A percentile compares a stretch with the other conserved stretches of the same genome.
These are phyloP conservation scores for Purshia tridentata DNA, from an alignment of 306 rosid genomes.

Conservation along the genomic window DNA sequence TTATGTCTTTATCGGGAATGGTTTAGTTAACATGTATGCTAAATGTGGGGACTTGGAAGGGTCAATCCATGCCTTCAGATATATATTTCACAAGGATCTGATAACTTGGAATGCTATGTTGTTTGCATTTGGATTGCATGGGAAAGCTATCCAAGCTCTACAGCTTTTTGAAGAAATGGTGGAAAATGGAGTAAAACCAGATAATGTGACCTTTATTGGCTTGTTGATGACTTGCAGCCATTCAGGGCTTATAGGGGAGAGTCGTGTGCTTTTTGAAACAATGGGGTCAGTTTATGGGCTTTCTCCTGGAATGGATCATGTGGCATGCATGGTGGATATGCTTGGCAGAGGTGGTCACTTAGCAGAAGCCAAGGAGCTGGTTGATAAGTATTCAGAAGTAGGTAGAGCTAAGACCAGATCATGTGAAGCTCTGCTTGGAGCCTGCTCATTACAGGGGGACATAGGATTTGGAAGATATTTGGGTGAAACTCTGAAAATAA, in stretches of 20 bases:
- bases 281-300: constrained; percentile 55
- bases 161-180: constrained; percentile 53
- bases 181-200: constrained; percentile 53
- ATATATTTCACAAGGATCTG: constrained; percentile 53
- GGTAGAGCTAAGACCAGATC: constrained; percentile 28
- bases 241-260: constrained; percentile 59
- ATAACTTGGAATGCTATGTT: constrained; percentile 82
- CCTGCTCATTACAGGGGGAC: constrained; percentile 53
- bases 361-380: constrained; percentile 58
- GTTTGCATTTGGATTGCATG: constrained; percentile 70
- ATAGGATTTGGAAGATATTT: constrained; percentile 39
- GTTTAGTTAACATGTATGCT: constrained; percentile 78
- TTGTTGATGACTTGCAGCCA: constrained; percentile 82
- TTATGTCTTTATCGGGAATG: constrained; percentile 54
- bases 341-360: constrained; percentile 74
- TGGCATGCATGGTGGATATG: constrained; percentile 80
- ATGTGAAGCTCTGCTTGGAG: constrained; percentile 64
- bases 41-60: constrained; percentile 67
- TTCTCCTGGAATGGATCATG: constrained; percentile 56
- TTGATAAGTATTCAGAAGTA: constrained; percentile 39
- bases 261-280: constrained; percentile 47
- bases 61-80: constrained; percentile 44
- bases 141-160: constrained; percentile 47
- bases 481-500: constrained; percentile 48
- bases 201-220: constrained; percentile 75